Conservation (phyloP, 257 asterid species). For the Solanum lignicaule region DNA sequence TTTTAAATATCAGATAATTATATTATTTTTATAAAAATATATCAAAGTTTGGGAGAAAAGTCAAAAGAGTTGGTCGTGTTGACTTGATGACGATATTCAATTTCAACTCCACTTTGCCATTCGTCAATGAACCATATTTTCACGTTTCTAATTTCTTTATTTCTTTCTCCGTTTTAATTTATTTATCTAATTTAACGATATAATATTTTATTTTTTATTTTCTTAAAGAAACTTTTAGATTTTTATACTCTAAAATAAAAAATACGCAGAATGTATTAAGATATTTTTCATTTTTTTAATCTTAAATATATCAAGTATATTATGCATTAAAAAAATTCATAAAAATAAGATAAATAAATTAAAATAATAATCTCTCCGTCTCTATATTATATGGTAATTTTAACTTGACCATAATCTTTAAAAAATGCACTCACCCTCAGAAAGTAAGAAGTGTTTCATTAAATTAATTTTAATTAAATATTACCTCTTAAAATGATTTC, state of each 20-base stretch:
- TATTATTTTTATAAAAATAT: background rate
- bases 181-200: background rate
- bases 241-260: background rate
- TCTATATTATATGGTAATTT: too few relatives aligned
- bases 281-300: background rate
- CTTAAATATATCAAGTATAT: background rate
- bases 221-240: background rate
- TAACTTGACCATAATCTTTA: background rate
- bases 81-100: background rate
- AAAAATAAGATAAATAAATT: too few relatives aligned
- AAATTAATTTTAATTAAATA: background rate
- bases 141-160: background rate
- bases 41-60: background rate
- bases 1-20: background rate
- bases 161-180: background rate
- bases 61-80: background rate
- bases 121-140: background rate
- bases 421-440: background rate
- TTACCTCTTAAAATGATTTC: background rate
- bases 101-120: constrained; percentile 3
- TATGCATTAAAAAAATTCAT: too few relatives aligned
- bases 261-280: background rate
- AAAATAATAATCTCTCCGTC: too few relatives aligned
- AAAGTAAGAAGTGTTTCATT: background rate
- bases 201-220: too few relatives aligned